A percentile compares a stretch with the other conserved stretches of the same genome.
These are phyloP conservation scores for Penicillium canescens DNA, from an alignment of 495 filamentous ascomycete genomes.

Conservation along the genomic window DNA sequence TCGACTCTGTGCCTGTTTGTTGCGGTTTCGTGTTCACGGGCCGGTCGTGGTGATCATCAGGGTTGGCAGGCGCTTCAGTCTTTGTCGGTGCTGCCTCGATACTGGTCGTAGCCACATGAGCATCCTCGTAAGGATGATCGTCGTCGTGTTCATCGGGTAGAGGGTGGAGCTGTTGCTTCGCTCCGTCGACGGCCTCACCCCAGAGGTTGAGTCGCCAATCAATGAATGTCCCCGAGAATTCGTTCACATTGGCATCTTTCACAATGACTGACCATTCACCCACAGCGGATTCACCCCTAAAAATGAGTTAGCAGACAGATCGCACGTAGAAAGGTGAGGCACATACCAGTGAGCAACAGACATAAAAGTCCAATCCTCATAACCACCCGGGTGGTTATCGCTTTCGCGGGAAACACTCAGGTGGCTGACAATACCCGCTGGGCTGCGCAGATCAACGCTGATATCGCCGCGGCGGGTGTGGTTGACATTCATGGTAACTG, in stretches of 20 bases:
- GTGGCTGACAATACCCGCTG: constrained; percentile 77
- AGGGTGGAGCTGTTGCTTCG: constrained; percentile 69
- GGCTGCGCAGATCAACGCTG: constrained; percentile 88
- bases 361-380: constrained; percentile 98
- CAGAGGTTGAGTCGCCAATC: constrained; percentile 96
- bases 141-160: constrained; percentile 85
- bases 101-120: constrained; percentile 54
- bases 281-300: constrained; percentile 82
- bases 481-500: constrained; percentile 93
- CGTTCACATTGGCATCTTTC: constrained; percentile 81
- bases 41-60: constrained; percentile 74
- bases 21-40: constrained; percentile 67
- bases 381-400: constrained; percentile 69
- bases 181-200: constrained; percentile 80
- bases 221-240: constrained; percentile 70
- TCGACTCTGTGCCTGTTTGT: constrained; percentile 23
- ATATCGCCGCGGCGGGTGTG: constrained; percentile 87
- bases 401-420: constrained; percentile 69
- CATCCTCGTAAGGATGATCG: constrained; percentile 66
- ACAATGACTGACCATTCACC: constrained; percentile 90
- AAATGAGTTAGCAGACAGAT: constrained; percentile 11
- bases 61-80: constrained; percentile 43
- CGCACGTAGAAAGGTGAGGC: neutral
- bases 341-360: constrained; percentile 91
- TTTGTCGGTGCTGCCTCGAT: constrained; percentile 45